Conservation (phyloP, 306 rosid species). For the apple (Malus domestica) region ASM211411v1 NC_041793.1:4109001-4109500, state of each 20-base stretch:
- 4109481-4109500: conserved; percentile 44
- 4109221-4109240: conserved; percentile 44
- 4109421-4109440: neutral
- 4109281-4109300: conserved; percentile 96
- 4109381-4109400: too few species aligned
- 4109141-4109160: neutral
- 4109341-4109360: conserved; percentile 43
- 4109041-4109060: neutral
- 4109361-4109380: neutral
- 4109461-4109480: conserved; percentile 66
- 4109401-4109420: neutral
- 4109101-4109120: conserved; percentile 69
- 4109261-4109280: conserved; percentile 61
- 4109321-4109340: conserved; percentile 74
- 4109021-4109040: neutral
- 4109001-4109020: neutral
- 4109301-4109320: conserved; percentile 66
- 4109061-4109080: conserved; percentile 61
- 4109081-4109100: conserved; percentile 47
- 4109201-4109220: neutral
- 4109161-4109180: neutral
- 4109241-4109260: conserved; percentile 70
- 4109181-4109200: neutral
- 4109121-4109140: conserved; percentile 54
- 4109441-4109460: neutral